A percentile compares a stretch with the other conserved stretches of the same genome.
Evolutionary conservation across 2,329 filamentous ascomycete genomes (phyloP).

Genomic region (Cladosporium sp.): DNA sequence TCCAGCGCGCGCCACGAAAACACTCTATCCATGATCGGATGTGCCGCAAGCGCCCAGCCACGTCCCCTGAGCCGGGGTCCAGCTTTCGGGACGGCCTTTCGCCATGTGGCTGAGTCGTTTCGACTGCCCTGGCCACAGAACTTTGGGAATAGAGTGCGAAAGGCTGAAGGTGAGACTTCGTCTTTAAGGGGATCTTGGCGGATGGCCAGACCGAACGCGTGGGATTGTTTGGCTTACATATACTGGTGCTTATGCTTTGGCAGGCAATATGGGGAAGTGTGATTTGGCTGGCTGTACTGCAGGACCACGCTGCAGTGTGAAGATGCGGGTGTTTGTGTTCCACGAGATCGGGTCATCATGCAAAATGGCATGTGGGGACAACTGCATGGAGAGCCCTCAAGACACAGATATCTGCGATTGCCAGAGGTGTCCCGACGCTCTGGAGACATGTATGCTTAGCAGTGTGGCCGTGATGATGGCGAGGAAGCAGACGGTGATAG

Average conservation of each 20-base stretch:
- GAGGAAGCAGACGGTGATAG: no score
- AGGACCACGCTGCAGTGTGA: no score
- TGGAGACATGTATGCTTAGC: background rate
- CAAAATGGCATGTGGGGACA: no score
- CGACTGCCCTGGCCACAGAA: background rate
- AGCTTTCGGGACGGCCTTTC: background rate
- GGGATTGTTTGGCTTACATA: background rate
- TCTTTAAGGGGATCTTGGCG: background rate
- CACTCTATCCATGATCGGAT: background rate
- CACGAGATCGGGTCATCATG: no score
- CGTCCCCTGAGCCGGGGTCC: background rate
- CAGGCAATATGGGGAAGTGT: no score
- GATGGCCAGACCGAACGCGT: background rate
- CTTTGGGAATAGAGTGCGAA: constrained; percentile 2
- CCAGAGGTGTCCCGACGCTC: background rate
- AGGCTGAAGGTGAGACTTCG: constrained; percentile 1
- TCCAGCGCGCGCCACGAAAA: background rate
- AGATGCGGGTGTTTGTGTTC: no score
- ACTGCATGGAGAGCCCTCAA: no score
- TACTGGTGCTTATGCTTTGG: background rate
- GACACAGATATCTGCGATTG: background rate
- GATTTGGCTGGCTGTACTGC: no score
- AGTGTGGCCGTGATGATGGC: background rate
- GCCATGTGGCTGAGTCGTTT: constrained; percentile 3
- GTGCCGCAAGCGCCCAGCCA: constrained; percentile 3